Base-by-base conservation (phyloP, 371 early-diverging fungal genomes). In the Saksenaea vasiformis region DNA sequence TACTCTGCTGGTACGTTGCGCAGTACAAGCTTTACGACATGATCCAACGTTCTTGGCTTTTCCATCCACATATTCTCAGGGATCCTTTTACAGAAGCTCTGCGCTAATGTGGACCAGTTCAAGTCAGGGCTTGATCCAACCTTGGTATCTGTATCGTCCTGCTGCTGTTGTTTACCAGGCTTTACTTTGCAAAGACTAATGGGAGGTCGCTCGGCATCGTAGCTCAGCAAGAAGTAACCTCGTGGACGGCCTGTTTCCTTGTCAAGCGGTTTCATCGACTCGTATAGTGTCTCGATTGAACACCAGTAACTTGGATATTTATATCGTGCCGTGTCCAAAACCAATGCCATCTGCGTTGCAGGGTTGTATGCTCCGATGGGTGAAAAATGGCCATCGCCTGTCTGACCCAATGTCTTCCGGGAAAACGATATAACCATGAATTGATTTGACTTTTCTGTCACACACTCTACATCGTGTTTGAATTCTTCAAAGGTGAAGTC, bases 381-480 rank as follows among this genome's bases (percentile, higher is more conserved):
- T 17, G 88, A 79, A 60, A 92, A 93, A 63, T 93, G 94, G 1
- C 94, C 94, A 68, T 94, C 95, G 14, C 97, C 97, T 0, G 97
- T 97, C 70, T 95, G 95, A 11, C 87, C 86, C n/a, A 97, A 78
- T 0, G 85, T 71, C 36, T 85, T 83, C 28, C 97, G 86, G 1
- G 90, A 88, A 62, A 93, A 97, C 0, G 93, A 92, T 36, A 94
- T 85, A 0, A 97, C 93, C 90, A 95, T 93, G 54, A 92, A 94
- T 54, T 85, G 79, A 55, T 93, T 91, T 34, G 87, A 83, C 10
- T 87, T 76, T 35, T 84, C 81, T 19, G 90, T 86, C 2, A 90
- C 89, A 39, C 69, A 63, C 55, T 85, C 82, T 7, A 97, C 73
- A 65, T 95, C 95, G 17, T 76, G 66, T 22, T 87, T 65, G 62